These are phyloP conservation scores for Beauveria australis DNA, from an alignment of 2,329 filamentous ascomycete species.

Conservation along the genomic window DNA sequence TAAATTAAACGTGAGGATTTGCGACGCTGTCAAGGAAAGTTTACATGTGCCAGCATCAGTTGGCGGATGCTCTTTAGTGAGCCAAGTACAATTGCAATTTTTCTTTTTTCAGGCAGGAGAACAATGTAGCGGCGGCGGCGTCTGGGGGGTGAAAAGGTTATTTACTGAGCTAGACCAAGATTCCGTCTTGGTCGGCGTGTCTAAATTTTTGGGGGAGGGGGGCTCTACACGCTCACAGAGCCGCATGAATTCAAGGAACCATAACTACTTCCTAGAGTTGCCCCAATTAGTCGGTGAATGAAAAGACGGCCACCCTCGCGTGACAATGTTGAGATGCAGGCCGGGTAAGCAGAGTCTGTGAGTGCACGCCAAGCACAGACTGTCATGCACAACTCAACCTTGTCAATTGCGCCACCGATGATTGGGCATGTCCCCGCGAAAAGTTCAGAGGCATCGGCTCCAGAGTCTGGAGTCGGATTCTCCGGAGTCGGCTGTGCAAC, in stretches of 20 bases:
- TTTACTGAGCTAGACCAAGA: background rate
- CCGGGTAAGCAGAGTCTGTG: background rate
- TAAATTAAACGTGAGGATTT: no score
- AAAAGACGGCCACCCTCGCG: background rate
- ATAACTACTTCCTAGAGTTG: no score
- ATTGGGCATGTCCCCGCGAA: background rate
- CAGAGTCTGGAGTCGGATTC: background rate
- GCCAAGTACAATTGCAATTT: no score
- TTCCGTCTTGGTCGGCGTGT: background rate
- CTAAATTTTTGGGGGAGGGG: no score
- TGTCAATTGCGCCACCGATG: background rate
- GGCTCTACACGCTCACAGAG: background rate
- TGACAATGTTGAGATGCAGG: background rate
- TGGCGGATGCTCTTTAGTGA: no score
- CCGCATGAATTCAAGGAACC: background rate
- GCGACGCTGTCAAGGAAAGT: no score
- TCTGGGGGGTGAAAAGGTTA: background rate
- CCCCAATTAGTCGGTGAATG: background rate
- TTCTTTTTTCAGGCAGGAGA: background rate
- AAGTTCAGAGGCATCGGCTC: background rate
- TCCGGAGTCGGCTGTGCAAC: background rate
- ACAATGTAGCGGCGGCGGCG: constrained; percentile 1
- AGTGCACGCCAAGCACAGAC: background rate
- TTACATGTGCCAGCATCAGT: no score
- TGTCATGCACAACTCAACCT: background rate